Evolutionary conservation across 371 early-diverging fungal species (phyloP), one percentile per base, ranked within the genome.

Genomic region (Smittium mucronatum): DNA sequence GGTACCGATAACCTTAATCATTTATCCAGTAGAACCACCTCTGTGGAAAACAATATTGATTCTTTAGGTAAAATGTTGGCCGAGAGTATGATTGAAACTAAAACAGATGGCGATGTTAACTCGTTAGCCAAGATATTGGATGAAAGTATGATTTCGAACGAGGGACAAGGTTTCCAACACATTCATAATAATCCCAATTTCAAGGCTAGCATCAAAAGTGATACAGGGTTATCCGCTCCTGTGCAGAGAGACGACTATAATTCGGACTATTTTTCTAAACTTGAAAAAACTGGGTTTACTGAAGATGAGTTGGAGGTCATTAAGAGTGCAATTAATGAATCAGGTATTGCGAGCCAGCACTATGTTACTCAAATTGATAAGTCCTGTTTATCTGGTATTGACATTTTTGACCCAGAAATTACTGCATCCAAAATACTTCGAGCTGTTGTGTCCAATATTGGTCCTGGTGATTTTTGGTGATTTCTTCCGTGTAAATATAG

Each of bases 351-450:
- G n/a, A 34, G 11, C 63, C 63, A 61, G 63, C n/a, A 5, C 21
- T 47, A 61, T n/a, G 31, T 67, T 16, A 34, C 36, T 17, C 67
- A 15, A 26, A 36, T 67, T 36, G 67, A 67, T 36, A 2, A 21
- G 47, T 67, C 26, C n/a, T 67, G 67, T 67, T 47, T 67, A 25
- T 8, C 26, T 15, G 67, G 36, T 36, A 36, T 67, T 36, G 47
- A 67, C 29, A 30, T 67, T 34, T 35, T 47, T 67, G 57, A 67
- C 29, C 33, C 33, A 17, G 25, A 33, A 1, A 34, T 67, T 26
- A 36, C 67, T 47, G 67, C 67, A 36, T 35, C 67, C 25, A 28
- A 32, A 2, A 36, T 67, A 2, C 30, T 67, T 67, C 11, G 21
- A 26, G 25, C 67, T 8, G 47, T 67, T 30, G 35, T 57, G 34